A percentile compares a stretch with the other conserved stretches of the same genome.
These are phyloP conservation scores for Bolboschoenus planiculmis DNA, from an alignment of 176 grass and related monocot genomes.

Conservation along the genomic window DNA sequence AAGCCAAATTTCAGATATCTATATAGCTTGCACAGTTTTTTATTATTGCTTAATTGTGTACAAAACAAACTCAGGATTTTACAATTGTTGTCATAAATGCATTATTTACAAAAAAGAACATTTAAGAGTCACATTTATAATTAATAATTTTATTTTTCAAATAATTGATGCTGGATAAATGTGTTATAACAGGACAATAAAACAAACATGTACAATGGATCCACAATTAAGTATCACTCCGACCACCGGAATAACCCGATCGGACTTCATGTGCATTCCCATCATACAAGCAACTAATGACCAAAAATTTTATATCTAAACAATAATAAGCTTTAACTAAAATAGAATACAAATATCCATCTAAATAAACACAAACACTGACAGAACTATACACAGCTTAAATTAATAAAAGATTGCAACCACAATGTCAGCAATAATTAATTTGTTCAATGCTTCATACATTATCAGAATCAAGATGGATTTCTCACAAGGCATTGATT, in stretches of 20 bases:
- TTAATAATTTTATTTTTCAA: neutral
- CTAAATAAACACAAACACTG: constrained; percentile 2
- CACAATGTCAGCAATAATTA: neutral
- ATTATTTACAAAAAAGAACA: neutral
- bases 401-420: neutral
- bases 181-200: neutral
- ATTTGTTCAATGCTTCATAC: neutral
- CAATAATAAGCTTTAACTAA: neutral
- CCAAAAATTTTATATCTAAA: neutral
- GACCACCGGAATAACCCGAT: neutral
- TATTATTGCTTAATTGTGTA: too few relatives aligned
- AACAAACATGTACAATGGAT: neutral
- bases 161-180: neutral
- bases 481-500: neutral
- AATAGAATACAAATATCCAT: neutral
- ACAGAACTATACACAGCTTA: neutral
- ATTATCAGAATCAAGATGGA: neutral
- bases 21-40: too few relatives aligned
- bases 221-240: neutral
- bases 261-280: neutral
- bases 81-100: neutral
- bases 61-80: too few relatives aligned
- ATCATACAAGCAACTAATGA: neutral
- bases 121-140: neutral
- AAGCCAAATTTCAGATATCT: too few relatives aligned